Percentiles rank a stretch among this genome's conserved stretches.
phyloP scores from a whole-genome alignment of 305 asterid genomes.

The Fraxinus latifolia region DNA sequence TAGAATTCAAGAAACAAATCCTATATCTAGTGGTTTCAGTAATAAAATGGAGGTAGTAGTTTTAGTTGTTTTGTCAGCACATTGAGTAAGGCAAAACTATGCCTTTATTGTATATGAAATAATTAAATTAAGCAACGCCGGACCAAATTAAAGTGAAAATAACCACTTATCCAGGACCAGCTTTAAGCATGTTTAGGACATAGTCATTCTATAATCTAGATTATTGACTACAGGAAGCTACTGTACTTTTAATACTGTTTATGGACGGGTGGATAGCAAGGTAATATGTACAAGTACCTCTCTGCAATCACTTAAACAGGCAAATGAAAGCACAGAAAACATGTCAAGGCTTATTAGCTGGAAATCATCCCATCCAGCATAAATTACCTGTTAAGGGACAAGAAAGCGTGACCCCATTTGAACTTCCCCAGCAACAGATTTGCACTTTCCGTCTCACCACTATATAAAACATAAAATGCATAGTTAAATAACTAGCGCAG shows the following conservation, averaged over 20 bases:
- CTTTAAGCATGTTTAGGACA: not conserved
- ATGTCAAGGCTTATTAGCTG: not conserved
- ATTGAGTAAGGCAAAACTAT: not conserved
- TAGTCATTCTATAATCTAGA: not conserved
- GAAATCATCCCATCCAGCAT: not conserved
- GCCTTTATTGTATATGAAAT: not conserved
- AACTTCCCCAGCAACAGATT: slow-evolving; percentile 72
- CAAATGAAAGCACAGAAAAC: not conserved
- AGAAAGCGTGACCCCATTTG: slow-evolving; percentile 98
- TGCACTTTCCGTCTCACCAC: slow-evolving; percentile 86
- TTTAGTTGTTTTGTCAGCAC: not conserved
- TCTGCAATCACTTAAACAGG: not conserved
- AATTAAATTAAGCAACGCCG: not conserved
- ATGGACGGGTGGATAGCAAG: not conserved
- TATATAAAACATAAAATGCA: slow-evolving; percentile 15
- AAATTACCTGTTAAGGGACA: slow-evolving; percentile 72
- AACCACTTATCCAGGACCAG: not conserved
- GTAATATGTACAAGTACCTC: not conserved
- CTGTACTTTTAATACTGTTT: not conserved
- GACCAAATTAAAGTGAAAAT: not conserved
- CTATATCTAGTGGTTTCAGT: not conserved
- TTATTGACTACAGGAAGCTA: not conserved
- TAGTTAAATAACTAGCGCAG: slow-evolving; percentile 5
- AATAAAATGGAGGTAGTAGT: not conserved
- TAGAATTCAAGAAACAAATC: not conserved